Conservation (phyloP, 2,329 filamentous ascomycete genomes). For the Fusarium clavum region DNA sequence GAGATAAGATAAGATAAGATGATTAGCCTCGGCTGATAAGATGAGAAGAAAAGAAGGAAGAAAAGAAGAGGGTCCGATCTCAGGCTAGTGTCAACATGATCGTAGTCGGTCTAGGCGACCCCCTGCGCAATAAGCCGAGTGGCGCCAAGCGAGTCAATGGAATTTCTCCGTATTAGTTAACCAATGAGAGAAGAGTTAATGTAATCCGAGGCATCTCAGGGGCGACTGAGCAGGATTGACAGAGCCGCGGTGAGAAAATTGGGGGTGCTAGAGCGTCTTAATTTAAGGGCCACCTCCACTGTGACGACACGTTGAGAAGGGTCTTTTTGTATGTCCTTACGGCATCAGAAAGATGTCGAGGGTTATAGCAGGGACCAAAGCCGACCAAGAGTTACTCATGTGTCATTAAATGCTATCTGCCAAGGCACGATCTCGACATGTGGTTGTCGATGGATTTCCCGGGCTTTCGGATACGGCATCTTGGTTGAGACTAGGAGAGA, state of each 20-base stretch:
- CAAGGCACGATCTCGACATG: constrained; percentile 13
- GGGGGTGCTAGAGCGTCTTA: constrained; percentile 36
- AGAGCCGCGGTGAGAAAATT: constrained; percentile 44
- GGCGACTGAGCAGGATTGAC: constrained; percentile 40
- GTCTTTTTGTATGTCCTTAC: constrained; percentile 11
- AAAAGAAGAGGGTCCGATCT: constrained; percentile 46
- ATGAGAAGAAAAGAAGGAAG: constrained; percentile 15
- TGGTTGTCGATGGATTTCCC: constrained; percentile 9
- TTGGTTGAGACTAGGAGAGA: constrained; percentile 29
- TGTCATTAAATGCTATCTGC: not conserved
- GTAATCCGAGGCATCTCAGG: constrained; percentile 47
- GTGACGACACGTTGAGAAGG: constrained; percentile 36
- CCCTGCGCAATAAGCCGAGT: constrained; percentile 39
- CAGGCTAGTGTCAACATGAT: constrained; percentile 44
- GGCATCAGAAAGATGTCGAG: constrained; percentile 10
- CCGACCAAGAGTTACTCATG: constrained; percentile 2
- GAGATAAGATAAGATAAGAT: constrained; percentile 21
- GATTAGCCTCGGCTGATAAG: constrained; percentile 16
- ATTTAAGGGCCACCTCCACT: constrained; percentile 36
- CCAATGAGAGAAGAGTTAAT: constrained; percentile 44
- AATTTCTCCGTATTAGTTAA: constrained; percentile 40
- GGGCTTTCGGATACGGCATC: constrained; percentile 39
- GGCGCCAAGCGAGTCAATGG: constrained; percentile 33
- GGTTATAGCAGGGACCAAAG: not conserved
- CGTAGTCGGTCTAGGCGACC: constrained; percentile 41